phyloP scores from a whole-genome alignment of 306 rosid genomes.

The Luffa acutangula region DNA sequence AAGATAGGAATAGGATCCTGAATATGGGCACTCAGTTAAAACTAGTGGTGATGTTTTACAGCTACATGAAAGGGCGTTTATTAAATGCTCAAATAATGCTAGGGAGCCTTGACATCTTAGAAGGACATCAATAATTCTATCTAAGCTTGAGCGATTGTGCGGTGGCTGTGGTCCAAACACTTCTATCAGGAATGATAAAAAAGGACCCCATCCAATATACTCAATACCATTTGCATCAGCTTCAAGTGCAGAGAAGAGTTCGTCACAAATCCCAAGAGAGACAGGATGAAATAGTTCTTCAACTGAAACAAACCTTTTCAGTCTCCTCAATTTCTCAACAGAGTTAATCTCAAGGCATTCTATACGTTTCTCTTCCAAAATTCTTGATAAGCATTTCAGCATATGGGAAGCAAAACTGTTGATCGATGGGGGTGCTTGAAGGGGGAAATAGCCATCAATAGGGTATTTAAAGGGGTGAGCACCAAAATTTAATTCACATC shows the following conservation, averaged over 20 bases:
- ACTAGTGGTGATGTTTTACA: conserved; percentile 58
- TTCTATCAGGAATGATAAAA: conserved; percentile 72
- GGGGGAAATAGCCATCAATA: conserved; percentile 70
- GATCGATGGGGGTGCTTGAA: conserved; percentile 56
- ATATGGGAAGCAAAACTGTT: conserved; percentile 37
- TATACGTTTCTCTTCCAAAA: conserved; percentile 55
- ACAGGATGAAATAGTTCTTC: conserved; percentile 66
- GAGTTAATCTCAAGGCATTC: conserved; percentile 54
- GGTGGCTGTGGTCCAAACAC: conserved; percentile 58
- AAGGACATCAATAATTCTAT: conserved; percentile 62
- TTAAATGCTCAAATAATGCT: conserved; percentile 55
- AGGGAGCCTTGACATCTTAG: conserved; percentile 64
- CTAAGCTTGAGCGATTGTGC: conserved; percentile 71
- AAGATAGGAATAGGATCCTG: conserved; percentile 92
- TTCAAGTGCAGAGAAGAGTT: conserved; percentile 54
- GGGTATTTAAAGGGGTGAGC: conserved; percentile 78
- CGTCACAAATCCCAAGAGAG: conserved; percentile 61
- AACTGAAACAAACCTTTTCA: conserved; percentile 64
- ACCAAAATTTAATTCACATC: conserved; percentile 86
- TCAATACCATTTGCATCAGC: conserved; percentile 42
- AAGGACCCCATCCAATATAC: conserved; percentile 78
- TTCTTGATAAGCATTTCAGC: conserved; percentile 74
- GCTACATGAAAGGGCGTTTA: conserved; percentile 59
- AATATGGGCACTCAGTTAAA: conserved; percentile 67
- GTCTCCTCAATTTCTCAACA: conserved; percentile 64